phyloP scores from a whole-genome alignment of 768 basidiomycete species.

The Calocybe indica region DNA sequence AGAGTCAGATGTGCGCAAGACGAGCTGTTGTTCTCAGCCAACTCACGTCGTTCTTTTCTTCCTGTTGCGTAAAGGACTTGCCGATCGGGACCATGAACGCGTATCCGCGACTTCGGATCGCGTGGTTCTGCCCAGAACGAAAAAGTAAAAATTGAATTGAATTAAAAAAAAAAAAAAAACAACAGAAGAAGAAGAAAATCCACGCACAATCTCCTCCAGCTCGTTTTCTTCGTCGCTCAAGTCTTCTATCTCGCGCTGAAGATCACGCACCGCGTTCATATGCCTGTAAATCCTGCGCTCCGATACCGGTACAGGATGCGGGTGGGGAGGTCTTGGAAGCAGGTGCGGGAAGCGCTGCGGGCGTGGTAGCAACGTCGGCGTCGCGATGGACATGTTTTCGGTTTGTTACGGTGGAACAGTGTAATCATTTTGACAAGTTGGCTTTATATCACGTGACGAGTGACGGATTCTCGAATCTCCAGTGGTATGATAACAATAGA shows the following conservation, averaged over 20 bases:
- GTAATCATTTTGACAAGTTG: neutral
- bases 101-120: conserved; percentile 61
- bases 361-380: conserved; percentile 70
- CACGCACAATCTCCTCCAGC: conserved; percentile 65
- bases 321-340: conserved; percentile 59
- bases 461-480: too few relatives aligned
- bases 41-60: conserved; percentile 80
- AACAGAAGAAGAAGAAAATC: neutral
- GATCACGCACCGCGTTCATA: conserved; percentile 58
- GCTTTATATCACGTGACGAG: too few relatives aligned
- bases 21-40: neutral
- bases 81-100: conserved; percentile 71
- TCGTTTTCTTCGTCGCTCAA: conserved; percentile 81
- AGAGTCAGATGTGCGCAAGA: conserved; percentile 21
- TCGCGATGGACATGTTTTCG: conserved; percentile 35
- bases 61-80: conserved; percentile 63
- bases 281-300: conserved; percentile 46
- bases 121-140: conserved; percentile 36
- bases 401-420: neutral
- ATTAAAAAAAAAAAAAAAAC: too few relatives aligned
- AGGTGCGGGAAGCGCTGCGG: conserved; percentile 58
- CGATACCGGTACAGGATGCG: conserved; percentile 57
- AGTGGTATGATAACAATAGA: too few relatives aligned
- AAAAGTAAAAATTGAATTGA: conserved; percentile 3
- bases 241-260: conserved; percentile 76